Conservation (phyloP, 148 eudicot genomes). For the Camellia japonica region DNA sequence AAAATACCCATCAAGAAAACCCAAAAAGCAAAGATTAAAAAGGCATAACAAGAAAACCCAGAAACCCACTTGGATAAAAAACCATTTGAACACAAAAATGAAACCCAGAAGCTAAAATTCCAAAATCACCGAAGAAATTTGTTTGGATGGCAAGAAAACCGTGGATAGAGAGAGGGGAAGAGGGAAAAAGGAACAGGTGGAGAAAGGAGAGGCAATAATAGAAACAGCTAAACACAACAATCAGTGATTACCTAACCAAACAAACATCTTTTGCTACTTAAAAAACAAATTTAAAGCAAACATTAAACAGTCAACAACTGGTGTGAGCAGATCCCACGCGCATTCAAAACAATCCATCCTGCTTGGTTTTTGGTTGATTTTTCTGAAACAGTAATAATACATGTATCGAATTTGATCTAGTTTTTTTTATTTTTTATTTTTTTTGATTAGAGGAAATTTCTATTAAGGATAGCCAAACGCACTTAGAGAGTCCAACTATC, state of each 20-base stretch:
- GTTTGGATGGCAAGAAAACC: background rate
- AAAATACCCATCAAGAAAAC: background rate
- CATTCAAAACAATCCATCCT: too few species aligned
- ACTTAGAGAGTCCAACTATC: too few species aligned
- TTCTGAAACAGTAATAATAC: too few species aligned
- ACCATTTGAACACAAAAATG: background rate
- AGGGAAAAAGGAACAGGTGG: background rate
- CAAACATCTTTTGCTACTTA: background rate
- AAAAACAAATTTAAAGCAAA: background rate
- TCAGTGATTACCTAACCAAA: background rate
- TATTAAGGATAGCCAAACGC: too few species aligned
- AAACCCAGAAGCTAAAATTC: background rate
- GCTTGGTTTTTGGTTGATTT: too few species aligned
- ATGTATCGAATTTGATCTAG: too few species aligned
- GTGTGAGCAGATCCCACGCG: background rate
- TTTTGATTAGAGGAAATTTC: too few species aligned
- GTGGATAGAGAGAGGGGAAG: background rate
- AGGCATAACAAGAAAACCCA: background rate
- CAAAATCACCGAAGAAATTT: background rate
- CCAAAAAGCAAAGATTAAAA: background rate
- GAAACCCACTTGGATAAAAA: slow-evolving; percentile 2
- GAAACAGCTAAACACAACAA: slow-evolving; percentile 6
- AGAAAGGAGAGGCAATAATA: background rate
- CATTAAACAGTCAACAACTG: background rate
- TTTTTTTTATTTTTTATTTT: too few species aligned